Percentiles rank a stretch among this genome's conserved stretches.
phyloP scores from a whole-genome alignment of 2,329 filamentous ascomycete genomes.

The Colletotrichum sp. region DNA sequence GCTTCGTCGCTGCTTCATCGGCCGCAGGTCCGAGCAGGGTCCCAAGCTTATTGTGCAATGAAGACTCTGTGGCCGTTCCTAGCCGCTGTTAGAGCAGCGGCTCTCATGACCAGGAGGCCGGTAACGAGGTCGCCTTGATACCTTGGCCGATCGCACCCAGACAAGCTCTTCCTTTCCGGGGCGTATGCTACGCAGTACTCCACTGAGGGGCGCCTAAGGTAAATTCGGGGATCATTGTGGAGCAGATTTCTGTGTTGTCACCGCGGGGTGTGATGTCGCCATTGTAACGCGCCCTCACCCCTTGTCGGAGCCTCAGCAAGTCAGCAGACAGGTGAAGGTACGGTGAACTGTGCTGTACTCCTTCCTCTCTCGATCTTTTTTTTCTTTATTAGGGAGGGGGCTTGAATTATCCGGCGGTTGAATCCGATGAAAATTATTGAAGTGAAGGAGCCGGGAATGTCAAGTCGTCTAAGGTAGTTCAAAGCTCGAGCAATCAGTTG shows the following conservation, averaged over 20 bases:
- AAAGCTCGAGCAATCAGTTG: background rate
- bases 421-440: background rate
- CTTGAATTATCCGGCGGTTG: background rate
- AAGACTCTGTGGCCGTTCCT: background rate
- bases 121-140: conserved; percentile 3
- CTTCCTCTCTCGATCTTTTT: no score
- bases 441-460: background rate
- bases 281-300: background rate
- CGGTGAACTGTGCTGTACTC: no score
- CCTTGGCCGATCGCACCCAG: background rate
- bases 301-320: background rate
- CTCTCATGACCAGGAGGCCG: background rate
- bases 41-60: background rate
- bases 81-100: background rate
- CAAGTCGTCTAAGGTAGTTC: background rate
- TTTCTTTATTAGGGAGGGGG: no score
- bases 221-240: background rate
- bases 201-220: background rate
- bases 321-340: background rate
- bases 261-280: conserved; percentile 9
- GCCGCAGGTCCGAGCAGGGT: background rate
- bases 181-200: background rate
- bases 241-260: background rate
- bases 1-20: background rate
- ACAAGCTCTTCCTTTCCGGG: background rate